phyloP scores from a whole-genome alignment of 257 asterid genomes.

The Plantago major region DNA sequence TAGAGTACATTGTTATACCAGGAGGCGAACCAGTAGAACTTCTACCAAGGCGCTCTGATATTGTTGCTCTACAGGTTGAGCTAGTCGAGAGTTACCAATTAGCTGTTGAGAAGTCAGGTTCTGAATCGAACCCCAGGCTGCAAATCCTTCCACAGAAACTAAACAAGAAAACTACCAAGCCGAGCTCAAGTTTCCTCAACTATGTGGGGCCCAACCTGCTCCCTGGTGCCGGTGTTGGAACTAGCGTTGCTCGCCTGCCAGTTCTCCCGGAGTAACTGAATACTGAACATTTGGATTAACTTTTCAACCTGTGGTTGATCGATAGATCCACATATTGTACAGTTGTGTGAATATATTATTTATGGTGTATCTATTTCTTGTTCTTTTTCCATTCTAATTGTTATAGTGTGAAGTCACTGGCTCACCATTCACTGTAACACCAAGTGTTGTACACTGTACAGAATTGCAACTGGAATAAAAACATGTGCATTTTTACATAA shows the following conservation, averaged over 20 bases:
- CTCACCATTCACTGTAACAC: slow-evolving; percentile 18
- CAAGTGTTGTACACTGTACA: slow-evolving; percentile 25
- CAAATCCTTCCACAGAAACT: slow-evolving; percentile 88
- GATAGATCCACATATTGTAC: slow-evolving; percentile 30
- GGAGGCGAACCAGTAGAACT: slow-evolving; percentile 97
- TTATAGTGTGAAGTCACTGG: slow-evolving; percentile 14
- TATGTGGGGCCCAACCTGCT: slow-evolving; percentile 17
- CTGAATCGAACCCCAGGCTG: slow-evolving; percentile 73
- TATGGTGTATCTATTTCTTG: slow-evolving; percentile 5
- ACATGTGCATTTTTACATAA: too few species aligned
- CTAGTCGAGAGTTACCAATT: slow-evolving; percentile 84
- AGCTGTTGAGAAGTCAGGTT: slow-evolving; percentile 80
- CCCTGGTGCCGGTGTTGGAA: slow-evolving; percentile 30
- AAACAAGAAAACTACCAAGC: slow-evolving; percentile 31
- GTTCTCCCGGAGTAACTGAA: slow-evolving; percentile 52
- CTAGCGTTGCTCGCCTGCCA: slow-evolving; percentile 48
- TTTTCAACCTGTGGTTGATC: slow-evolving; percentile 32
- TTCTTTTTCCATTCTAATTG: slow-evolving; percentile 7
- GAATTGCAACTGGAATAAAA: slow-evolving; percentile 17
- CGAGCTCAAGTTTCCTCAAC: slow-evolving; percentile 30
- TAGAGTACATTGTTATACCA: slow-evolving; percentile 94
- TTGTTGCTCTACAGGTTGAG: slow-evolving; percentile 85
- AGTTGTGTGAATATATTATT: slow-evolving; percentile 29
- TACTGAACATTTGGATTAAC: slow-evolving; percentile 6
- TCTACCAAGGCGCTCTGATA: slow-evolving; percentile 91